Base-by-base conservation (phyloP, 257 asterid species). In the Solanum stenotomum region DNA sequence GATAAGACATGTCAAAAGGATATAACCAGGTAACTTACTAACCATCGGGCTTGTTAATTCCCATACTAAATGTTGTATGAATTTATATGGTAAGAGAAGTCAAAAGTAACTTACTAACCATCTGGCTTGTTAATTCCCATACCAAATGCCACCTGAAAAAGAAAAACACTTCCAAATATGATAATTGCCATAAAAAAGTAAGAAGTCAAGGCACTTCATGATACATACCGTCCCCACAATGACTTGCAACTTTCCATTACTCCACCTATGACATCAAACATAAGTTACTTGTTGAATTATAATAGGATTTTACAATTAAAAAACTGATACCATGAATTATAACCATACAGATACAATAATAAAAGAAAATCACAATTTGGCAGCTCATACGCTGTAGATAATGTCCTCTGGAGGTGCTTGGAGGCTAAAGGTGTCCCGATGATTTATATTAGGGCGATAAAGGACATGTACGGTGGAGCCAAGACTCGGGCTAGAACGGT, bases 41-140 rank as follows among this genome's bases (percentile, higher is more conserved):
- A 97, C 99, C 99, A 94, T 97, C 99, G 82, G 99, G 99, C 90
- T 97, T 97, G 94, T 96, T 96, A 90, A 97, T 97, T 90, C 99
- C 99, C 99, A 97, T 97, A 86, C 99, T 98, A 94, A 97, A 97
- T 77, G 99, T 31, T 71, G 42, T 71, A 71, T 16, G 78, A 31
- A 75, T 34, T 75, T 20, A 75, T 35, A 34, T 20, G 29, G 40
- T 35, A 75, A 75, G 29, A 35, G 31, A 75, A 9, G 18, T 22
- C 52, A 75, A 75, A 75, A 35, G 83, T 76, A 76, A 77, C 84
- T 38, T 56, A 89, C 96, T 91, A 89, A 97, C 99, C 99, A 94
- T 97, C 99, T 84, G 99, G 99, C 90, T 97, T 97, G 94, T 96
- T 97, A 90, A 97, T 97, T 90, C 99, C 99, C 99, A 97, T 97